Percentiles rank a stretch among this genome's conserved stretches.
These are phyloP conservation scores for Dactylonectria macrodidyma DNA, from an alignment of 2,329 filamentous ascomycete species.

Conservation along the genomic window DNA sequence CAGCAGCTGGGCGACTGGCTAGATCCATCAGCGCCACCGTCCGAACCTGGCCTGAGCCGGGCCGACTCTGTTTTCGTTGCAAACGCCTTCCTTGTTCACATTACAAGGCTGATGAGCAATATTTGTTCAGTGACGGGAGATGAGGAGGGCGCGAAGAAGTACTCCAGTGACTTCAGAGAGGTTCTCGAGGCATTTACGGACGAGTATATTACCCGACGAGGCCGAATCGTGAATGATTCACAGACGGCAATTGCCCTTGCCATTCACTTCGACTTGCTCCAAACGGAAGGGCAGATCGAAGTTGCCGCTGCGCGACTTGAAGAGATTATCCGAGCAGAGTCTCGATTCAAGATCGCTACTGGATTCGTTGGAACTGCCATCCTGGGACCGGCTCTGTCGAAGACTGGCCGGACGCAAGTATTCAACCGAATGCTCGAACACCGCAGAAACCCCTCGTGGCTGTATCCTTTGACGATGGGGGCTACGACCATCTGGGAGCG, in stretches of 20 bases:
- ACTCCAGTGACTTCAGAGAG: conserved; percentile 28
- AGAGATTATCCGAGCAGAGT: conserved; percentile 36
- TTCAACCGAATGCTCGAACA: conserved; percentile 9
- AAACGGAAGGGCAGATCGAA: conserved; percentile 1
- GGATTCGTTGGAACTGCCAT: conserved; percentile 55
- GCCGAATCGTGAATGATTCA: conserved; percentile 39
- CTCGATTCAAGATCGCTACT: conserved; percentile 38
- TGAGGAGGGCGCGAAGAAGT: conserved; percentile 26
- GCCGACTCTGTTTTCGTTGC: conserved; percentile 60
- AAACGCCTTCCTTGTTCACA: conserved; percentile 63
- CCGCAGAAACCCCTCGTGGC: conserved; percentile 53
- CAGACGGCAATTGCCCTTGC: conserved; percentile 44
- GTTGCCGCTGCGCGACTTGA: conserved; percentile 34
- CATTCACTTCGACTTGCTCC: conserved; percentile 41
- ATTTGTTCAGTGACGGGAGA: conserved; percentile 53
- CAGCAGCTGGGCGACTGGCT: conserved; percentile 61
- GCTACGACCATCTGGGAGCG: conserved; percentile 61
- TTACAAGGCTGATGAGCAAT: conserved; percentile 55
- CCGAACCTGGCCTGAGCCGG: conserved; percentile 55
- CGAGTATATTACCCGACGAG: conserved; percentile 44
- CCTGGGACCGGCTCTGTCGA: conserved; percentile 22
- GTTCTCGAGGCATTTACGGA: conserved; percentile 33
- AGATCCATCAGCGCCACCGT: conserved; percentile 60
- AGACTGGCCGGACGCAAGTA: background rate
- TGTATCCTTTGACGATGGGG: conserved; percentile 56